phyloP scores from a whole-genome alignment of 192 early-diverging fungal genomes.

The Backusella liffmaniae region DNA sequence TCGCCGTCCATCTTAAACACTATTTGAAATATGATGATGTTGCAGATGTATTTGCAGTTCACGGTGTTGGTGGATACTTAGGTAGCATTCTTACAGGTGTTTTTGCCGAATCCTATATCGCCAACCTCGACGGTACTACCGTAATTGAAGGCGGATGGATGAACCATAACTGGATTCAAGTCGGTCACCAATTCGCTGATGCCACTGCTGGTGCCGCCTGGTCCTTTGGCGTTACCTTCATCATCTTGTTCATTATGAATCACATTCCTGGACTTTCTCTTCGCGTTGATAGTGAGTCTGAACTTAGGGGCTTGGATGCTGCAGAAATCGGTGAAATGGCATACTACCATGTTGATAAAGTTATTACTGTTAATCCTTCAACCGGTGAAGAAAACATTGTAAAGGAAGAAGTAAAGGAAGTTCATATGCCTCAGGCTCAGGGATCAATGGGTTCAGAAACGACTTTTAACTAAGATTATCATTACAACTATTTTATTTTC shows the following conservation, averaged over 20 bases:
- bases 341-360: conserved; percentile 50
- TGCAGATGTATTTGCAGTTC: conserved; percentile 88
- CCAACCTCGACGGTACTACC: conserved; percentile 62
- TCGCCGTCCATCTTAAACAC: conserved; percentile 80
- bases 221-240: conserved; percentile 72
- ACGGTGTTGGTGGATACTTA: conserved; percentile 81
- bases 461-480: not conserved
- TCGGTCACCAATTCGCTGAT: conserved; percentile 80
- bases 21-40: conserved; percentile 88
- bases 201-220: conserved; percentile 67
- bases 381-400: conserved; percentile 32
- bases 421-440: conserved; percentile 6
- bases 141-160: conserved; percentile 72
- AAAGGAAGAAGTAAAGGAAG: conserved; percentile 17
- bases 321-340: conserved; percentile 80
- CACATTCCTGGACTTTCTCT: conserved; percentile 75
- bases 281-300: conserved; percentile 70
- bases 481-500: not conserved
- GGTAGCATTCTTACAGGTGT: conserved; percentile 90
- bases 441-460: conserved; percentile 20
- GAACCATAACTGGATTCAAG: conserved; percentile 77
- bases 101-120: conserved; percentile 81
- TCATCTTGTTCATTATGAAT: conserved; percentile 77
- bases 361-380: conserved; percentile 36
- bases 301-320: conserved; percentile 71